Base-by-base conservation (phyloP, 1,139 yeast species). In the Kluyveromyces marxianus region DNA sequence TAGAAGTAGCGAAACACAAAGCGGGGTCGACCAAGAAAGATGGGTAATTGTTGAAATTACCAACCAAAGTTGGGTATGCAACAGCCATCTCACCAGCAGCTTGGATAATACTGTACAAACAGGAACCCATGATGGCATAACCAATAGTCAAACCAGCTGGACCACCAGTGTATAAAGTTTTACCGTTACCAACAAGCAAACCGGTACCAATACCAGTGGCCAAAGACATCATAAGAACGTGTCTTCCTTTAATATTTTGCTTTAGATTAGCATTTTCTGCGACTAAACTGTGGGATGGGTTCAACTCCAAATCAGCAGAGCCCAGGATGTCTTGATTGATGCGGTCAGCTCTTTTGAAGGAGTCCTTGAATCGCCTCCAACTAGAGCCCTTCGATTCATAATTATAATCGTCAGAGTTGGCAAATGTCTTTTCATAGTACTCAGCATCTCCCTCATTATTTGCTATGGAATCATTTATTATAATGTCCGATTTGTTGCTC, bases 161-260 rank as follows among this genome's bases (percentile, higher is more conserved):
- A 33, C 96, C 96, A 46, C 95, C 95, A 31, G 74, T 69, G 42
- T 69, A 63, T 54, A 86, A 69, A 1, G 89, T 77, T 21, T 72
- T 68, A 42, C 94, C 95, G 26, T 84, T 75, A 48, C 95, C 95
- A 37, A 88, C 81, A 50, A 79, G 73, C 44, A 83, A 66, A 47
- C 92, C 92, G 3, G 88, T 81, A 67, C 96, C 96, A 47, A 87
- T 83, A 53, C 90, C 83, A 25, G 94, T 86, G 24, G 94, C 95
- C 43, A 87, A 72, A 35, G 95, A 86, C 52, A 88, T 84, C 83
- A 83, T 76, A 55, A 80, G 76, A 48, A 76, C 62, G 56, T 76
- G 81, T 46, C 80, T 65, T 27, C 74, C 69, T 47, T 69, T 69
- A 43, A 77, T 70, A 27, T 76, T 75, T 45, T 77, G 70, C 52